Evolutionary conservation across 345 rosid species (phyloP).

Genomic region (Gossypium bickii): DNA sequence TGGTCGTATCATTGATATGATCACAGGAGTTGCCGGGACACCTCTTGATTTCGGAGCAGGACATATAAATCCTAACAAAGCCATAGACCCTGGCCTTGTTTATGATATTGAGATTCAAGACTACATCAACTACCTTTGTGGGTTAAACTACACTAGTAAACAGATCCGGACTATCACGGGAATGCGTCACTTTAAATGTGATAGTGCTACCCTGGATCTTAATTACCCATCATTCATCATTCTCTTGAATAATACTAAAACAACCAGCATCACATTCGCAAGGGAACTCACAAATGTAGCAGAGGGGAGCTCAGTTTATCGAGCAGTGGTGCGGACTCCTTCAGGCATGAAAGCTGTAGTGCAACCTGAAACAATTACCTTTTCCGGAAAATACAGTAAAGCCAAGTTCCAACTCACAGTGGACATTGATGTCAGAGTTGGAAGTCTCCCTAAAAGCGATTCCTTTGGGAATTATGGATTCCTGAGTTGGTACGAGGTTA

Average conservation of each 20-base stretch:
- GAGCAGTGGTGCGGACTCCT: conserved; percentile 26
- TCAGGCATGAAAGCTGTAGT: conserved; percentile 30
- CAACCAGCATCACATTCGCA: conserved; percentile 33
- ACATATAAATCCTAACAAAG: conserved; percentile 12
- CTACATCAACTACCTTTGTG: conserved; percentile 6
- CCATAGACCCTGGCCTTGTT: conserved; percentile 4
- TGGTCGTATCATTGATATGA: conserved; percentile 31
- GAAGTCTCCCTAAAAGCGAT: conserved; percentile 25
- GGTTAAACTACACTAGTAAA: conserved; percentile 20
- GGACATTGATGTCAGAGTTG: conserved; percentile 26
- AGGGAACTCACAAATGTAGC: conserved; percentile 38
- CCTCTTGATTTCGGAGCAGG: conserved; percentile 32
- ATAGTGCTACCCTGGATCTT: conserved; percentile 30
- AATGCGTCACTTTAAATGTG: conserved; percentile 7
- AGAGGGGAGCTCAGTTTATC: conserved; percentile 21
- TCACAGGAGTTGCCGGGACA: conserved; percentile 26
- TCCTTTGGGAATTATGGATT: conserved; percentile 43
- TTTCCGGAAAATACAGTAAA: conserved; percentile 27
- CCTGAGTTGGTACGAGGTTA: conserved; percentile 40
- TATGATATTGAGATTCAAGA: neutral
- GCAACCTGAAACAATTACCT: conserved; percentile 28
- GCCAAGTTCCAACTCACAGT: conserved; percentile 35
- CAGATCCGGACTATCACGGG: conserved; percentile 30
- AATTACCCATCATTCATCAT: conserved; percentile 52
- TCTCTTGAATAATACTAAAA: conserved; percentile 41